These are phyloP conservation scores for Lyophyllum decastes DNA, from an alignment of 768 basidiomycete species.

Conservation along the genomic window DNA sequence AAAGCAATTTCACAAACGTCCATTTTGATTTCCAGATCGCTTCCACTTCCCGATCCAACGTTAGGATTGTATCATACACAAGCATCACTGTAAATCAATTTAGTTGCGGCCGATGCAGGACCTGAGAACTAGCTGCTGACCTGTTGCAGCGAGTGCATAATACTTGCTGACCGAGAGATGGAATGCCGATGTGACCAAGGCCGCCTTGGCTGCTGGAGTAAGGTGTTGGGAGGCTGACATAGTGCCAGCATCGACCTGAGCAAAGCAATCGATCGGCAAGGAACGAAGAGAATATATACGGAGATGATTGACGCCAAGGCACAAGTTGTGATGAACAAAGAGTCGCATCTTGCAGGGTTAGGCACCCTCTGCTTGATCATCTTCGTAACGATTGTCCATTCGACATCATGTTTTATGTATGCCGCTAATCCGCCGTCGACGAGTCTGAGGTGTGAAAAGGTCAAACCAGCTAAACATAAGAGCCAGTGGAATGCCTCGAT, in stretches of 20 bases:
- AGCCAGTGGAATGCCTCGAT: too few species aligned
- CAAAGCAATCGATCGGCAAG: not conserved
- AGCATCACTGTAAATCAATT: constrained; percentile 11
- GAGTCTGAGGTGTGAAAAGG: too few species aligned
- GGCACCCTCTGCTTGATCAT: too few species aligned
- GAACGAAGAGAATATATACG: not conserved
- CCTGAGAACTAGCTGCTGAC: not conserved
- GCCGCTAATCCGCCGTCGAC: too few species aligned
- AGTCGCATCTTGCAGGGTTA: too few species aligned
- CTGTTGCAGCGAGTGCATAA: constrained; percentile 12
- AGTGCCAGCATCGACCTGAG: not conserved
- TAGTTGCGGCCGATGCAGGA: not conserved
- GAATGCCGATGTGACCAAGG: constrained; percentile 6
- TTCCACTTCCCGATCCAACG: constrained; percentile 15
- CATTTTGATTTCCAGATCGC: constrained; percentile 13
- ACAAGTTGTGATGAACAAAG: not conserved
- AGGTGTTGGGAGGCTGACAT: constrained; percentile 9
- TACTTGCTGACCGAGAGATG: constrained; percentile 15
- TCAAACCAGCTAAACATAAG: too few species aligned
- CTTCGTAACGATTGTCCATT: too few species aligned
- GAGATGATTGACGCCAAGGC: not conserved
- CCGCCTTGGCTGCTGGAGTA: constrained; percentile 7
- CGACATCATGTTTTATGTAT: too few species aligned
- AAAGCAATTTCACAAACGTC: constrained; percentile 14
- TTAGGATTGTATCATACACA: constrained; percentile 12